phyloP scores from a whole-genome alignment of 176 grass and related monocot genomes.

The Juncus inflexus region DNA sequence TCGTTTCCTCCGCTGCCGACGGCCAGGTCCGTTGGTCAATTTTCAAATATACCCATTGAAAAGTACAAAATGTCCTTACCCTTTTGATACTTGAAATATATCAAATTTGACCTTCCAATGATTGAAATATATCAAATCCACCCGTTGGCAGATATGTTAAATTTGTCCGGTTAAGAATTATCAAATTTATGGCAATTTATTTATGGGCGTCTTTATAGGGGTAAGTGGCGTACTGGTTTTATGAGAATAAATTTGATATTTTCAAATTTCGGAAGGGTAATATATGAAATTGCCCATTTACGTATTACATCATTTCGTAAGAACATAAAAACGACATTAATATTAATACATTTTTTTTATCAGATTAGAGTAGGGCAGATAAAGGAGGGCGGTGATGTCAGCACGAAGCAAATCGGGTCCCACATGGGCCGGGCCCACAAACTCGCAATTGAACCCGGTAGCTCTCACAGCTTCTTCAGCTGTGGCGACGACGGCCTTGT shows the following conservation, averaged over 20 bases:
- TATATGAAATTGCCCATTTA: not conserved
- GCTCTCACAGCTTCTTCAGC: constrained; percentile 66
- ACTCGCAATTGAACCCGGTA: constrained; percentile 67
- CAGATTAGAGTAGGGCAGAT: constrained; percentile 74
- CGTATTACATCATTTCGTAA: constrained; percentile 3
- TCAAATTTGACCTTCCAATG: no score
- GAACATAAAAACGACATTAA: not conserved
- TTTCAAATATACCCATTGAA: no score
- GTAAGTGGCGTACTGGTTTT: not conserved
- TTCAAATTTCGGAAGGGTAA: not conserved
- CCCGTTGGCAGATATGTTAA: no score
- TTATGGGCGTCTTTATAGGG: not conserved
- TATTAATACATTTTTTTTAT: constrained; percentile 1
- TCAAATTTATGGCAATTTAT: not conserved
- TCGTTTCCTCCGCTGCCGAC: constrained; percentile 71
- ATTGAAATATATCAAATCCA: no score
- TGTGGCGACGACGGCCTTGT: constrained; percentile 86
- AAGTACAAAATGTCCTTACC: no score
- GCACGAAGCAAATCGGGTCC: constrained; percentile 54
- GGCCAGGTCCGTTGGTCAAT: constrained; percentile 49
- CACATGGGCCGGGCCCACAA: constrained; percentile 53
- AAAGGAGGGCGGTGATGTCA: constrained; percentile 41
- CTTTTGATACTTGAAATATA: no score
- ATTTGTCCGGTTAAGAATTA: not conserved
- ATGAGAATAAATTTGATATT: no score